A percentile compares a stretch with the other conserved stretches of the same genome.
phyloP scores from a whole-genome alignment of 352 stramenopile species.

The Blastocystis sp. region DNA sequence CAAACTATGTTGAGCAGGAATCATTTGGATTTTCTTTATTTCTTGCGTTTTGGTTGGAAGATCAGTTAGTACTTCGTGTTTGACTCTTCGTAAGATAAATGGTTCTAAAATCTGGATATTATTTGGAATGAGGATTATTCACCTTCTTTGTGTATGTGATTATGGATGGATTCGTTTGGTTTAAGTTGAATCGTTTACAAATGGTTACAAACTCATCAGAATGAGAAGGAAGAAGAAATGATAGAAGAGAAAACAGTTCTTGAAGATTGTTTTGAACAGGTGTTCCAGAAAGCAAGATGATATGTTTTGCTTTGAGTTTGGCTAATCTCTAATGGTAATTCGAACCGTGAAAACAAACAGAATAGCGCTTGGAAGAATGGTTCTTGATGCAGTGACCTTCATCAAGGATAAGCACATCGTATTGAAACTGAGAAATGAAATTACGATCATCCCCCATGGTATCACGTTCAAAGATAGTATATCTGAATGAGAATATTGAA shows the following conservation, averaged over 20 bases:
- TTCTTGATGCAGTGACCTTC: constrained; percentile 98
- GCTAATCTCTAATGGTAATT: constrained; percentile 74
- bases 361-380: constrained; percentile 80
- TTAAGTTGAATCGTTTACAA: background rate
- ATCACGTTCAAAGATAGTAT: constrained; percentile 69
- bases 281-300: constrained; percentile 80
- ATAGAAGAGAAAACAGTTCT: constrained; percentile 95
- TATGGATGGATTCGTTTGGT: background rate
- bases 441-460: constrained; percentile 69
- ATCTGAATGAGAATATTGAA: background rate
- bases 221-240: constrained; percentile 84
- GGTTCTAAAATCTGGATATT: background rate
- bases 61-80: background rate
- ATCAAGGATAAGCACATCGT: constrained; percentile 91
- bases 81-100: constrained; percentile 31
- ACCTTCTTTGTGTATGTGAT: background rate
- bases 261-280: constrained; percentile 97
- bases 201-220: background rate
- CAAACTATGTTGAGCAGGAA: background rate
- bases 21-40: background rate
- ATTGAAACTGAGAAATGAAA: constrained; percentile 83
- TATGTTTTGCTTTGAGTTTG: constrained; percentile 71
- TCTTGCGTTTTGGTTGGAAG: background rate
- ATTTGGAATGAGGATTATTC: background rate
- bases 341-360: background rate